These are phyloP conservation scores for Westerdykella sp. DNA, from an alignment of 2,329 filamentous ascomycete genomes.

Conservation along the genomic window DNA sequence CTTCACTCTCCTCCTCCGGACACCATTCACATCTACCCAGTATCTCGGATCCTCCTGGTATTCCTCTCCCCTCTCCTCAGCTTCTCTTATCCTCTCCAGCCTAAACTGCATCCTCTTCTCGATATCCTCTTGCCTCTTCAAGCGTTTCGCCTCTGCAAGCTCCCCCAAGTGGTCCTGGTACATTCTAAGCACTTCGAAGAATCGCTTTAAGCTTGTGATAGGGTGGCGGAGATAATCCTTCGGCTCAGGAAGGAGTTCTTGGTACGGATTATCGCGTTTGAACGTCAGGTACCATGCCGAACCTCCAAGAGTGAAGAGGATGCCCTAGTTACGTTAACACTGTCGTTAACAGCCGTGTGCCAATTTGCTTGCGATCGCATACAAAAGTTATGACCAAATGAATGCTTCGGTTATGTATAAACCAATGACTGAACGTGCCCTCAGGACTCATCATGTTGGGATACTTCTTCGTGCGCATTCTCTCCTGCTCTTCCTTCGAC, in stretches of 20 bases:
- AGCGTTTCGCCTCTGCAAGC: slow-evolving; percentile 64
- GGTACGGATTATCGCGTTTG: slow-evolving; percentile 69
- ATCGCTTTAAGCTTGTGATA: slow-evolving; percentile 57
- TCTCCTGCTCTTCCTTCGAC: slow-evolving; percentile 57
- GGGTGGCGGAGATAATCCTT: slow-evolving; percentile 66
- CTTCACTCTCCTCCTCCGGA: slow-evolving; percentile 55
- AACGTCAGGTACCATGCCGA: slow-evolving; percentile 76
- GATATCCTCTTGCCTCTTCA: slow-evolving; percentile 73
- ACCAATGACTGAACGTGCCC: slow-evolving; percentile 77
- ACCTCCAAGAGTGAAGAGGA: slow-evolving; percentile 61
- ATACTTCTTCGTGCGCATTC: slow-evolving; percentile 66
- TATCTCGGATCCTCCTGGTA: slow-evolving; percentile 34
- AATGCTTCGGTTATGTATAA: slow-evolving; percentile 68
- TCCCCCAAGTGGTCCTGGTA: slow-evolving; percentile 66
- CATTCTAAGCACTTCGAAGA: slow-evolving; percentile 67
- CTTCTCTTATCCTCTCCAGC: slow-evolving; percentile 45
- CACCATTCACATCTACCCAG: slow-evolving; percentile 36
- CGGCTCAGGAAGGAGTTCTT: slow-evolving; percentile 67
- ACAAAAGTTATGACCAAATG: slow-evolving; percentile 83
- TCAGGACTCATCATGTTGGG: slow-evolving; percentile 83
- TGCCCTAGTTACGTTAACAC: slow-evolving; percentile 45
- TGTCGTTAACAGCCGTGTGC: background rate
- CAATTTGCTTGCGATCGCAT: slow-evolving; percentile 25
- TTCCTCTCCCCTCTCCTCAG: slow-evolving; percentile 29
- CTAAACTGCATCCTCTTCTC: slow-evolving; percentile 80